These are phyloP conservation scores for Tricholoma saponaceum DNA, from an alignment of 768 basidiomycete genomes.

Conservation along the genomic window DNA sequence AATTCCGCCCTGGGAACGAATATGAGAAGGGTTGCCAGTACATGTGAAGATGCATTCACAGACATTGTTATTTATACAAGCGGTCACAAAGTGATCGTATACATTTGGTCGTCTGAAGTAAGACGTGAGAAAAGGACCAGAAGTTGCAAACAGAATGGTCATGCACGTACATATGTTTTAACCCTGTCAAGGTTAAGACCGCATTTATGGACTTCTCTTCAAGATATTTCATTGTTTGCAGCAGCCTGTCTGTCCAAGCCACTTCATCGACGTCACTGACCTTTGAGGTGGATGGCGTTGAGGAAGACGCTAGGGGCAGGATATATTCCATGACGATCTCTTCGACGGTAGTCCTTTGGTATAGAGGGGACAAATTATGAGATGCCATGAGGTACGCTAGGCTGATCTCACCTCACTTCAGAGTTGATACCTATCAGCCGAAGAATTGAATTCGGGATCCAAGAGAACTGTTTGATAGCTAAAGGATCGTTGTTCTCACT, in stretches of 20 bases:
- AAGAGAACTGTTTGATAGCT: conserved; percentile 78
- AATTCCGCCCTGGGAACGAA: conserved; percentile 67
- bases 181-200: conserved; percentile 55
- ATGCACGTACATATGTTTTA: conserved; percentile 57
- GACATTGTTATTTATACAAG: conserved; percentile 83
- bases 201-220: conserved; percentile 54
- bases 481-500: conserved; percentile 79
- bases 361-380: background rate
- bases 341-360: conserved; percentile 54
- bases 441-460: conserved; percentile 84
- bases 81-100: conserved; percentile 66
- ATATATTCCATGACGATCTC: conserved; percentile 69
- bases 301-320: conserved; percentile 66
- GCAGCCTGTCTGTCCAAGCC: conserved; percentile 81
- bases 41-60: conserved; percentile 22
- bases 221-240: conserved; percentile 68
- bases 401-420: conserved; percentile 52
- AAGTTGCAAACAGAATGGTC: background rate
- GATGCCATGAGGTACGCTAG: background rate
- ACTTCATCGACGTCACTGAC: conserved; percentile 66
- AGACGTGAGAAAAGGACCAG: conserved; percentile 1
- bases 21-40: background rate
- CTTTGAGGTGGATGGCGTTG: conserved; percentile 40
- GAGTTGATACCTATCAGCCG: conserved; percentile 43
- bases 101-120: conserved; percentile 56